These are phyloP conservation scores for Pleurotus platypus DNA, from an alignment of 768 basidiomycete species.

Conservation along the genomic window DNA sequence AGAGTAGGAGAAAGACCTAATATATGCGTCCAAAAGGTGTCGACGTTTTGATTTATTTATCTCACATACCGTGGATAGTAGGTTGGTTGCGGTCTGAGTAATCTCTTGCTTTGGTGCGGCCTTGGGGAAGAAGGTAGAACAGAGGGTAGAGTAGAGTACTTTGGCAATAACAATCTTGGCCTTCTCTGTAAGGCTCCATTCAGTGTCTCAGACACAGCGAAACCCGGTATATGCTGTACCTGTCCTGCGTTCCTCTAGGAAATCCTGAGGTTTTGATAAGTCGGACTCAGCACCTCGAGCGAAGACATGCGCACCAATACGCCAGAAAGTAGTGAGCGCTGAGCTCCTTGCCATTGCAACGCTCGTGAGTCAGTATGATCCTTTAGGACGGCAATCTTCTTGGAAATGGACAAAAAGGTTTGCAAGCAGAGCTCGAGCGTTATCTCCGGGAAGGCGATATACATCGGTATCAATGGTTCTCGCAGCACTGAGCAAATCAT, in stretches of 20 bases:
- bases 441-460: constrained; percentile 30
- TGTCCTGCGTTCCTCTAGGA: constrained; percentile 26
- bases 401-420: constrained; percentile 36
- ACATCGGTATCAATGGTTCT: constrained; percentile 39
- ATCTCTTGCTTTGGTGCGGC: background rate
- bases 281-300: background rate
- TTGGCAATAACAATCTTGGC: constrained; percentile 23
- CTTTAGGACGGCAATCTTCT: constrained; percentile 26
- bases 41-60: background rate
- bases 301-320: constrained; percentile 33
- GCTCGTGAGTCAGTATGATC: constrained; percentile 13
- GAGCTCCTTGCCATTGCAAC: constrained; percentile 41
- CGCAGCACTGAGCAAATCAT: constrained; percentile 40
- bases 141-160: constrained; percentile 11
- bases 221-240: constrained; percentile 12
- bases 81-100: constrained; percentile 19
- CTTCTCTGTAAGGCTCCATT: constrained; percentile 23
- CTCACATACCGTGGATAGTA: constrained; percentile 17
- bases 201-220: background rate
- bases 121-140: constrained; percentile 24
- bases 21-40: background rate
- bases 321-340: constrained; percentile 49
- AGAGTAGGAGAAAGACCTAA: constrained; percentile 52
- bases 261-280: constrained; percentile 22
- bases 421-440: constrained; percentile 38